Evolutionary conservation across 2,329 filamentous ascomycete species (phyloP).

Genomic region (Zymoseptoria crescenta): DNA sequence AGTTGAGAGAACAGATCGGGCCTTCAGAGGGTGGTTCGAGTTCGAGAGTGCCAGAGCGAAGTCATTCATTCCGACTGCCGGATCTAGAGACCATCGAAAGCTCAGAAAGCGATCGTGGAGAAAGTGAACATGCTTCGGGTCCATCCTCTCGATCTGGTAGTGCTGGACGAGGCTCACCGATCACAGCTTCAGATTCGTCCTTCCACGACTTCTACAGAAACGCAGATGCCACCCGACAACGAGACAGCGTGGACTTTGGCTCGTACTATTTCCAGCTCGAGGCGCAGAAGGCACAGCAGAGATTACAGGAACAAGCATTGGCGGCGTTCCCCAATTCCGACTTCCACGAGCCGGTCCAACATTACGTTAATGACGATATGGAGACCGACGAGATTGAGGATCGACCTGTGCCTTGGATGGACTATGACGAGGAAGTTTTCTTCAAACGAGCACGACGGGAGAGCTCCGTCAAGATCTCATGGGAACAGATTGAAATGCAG

Average conservation of each 20-base stretch:
- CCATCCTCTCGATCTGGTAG: constrained; percentile 39
- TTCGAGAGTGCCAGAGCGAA: constrained; percentile 27
- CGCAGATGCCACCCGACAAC: constrained; percentile 47
- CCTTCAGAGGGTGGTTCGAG: constrained; percentile 25
- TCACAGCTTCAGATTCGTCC: constrained; percentile 42
- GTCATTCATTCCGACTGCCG: constrained; percentile 53
- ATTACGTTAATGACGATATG: constrained; percentile 56
- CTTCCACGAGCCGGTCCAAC: constrained; percentile 61
- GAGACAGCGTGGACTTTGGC: constrained; percentile 66
- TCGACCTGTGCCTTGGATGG: constrained; percentile 32
- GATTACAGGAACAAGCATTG: constrained; percentile 68
- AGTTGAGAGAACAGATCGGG: constrained; percentile 19
- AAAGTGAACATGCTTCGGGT: constrained; percentile 32
- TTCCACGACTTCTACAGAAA: constrained; percentile 40
- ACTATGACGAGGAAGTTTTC: constrained; percentile 33
- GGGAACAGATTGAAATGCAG: constrained; percentile 76
- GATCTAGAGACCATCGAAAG: constrained; percentile 55
- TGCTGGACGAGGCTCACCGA: constrained; percentile 33
- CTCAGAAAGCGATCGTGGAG: constrained; percentile 33
- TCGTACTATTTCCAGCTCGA: constrained; percentile 73
- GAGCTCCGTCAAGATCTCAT: constrained; percentile 56
- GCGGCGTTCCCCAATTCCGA: constrained; percentile 67
- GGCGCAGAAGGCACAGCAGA: constrained; percentile 69
- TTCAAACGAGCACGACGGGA: constrained; percentile 41
- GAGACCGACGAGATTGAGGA: constrained; percentile 30